Conservation (phyloP, 768 basidiomycete species). For the Saitozyma podzolica region DNA sequence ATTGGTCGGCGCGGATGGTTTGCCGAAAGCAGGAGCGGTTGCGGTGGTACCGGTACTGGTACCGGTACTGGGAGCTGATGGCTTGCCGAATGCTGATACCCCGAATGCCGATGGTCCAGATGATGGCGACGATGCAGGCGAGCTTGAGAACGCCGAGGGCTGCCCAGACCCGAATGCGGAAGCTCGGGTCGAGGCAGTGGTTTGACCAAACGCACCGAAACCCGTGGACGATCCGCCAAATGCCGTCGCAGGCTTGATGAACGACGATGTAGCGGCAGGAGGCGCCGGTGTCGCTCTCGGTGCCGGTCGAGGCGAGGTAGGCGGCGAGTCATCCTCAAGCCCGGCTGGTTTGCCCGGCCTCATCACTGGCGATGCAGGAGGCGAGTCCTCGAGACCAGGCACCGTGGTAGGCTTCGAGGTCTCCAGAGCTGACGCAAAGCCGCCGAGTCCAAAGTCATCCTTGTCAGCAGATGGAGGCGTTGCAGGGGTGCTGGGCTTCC, state of each 20-base stretch:
- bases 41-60: constrained; percentile 3
- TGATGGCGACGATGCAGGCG: constrained; percentile 4
- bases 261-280: constrained; percentile 13
- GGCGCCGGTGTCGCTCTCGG: constrained; percentile 23
- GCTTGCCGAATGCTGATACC: constrained; percentile 25
- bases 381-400: constrained; percentile 38
- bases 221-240: constrained; percentile 26
- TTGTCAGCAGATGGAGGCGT: not conserved
- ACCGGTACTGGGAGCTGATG: constrained; percentile 16
- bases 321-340: constrained; percentile 37
- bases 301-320: constrained; percentile 22
- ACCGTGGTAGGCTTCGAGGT: constrained; percentile 18
- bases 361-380: constrained; percentile 30
- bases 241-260: constrained; percentile 45
- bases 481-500: not conserved
- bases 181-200: constrained; percentile 2
- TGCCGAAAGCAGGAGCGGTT: constrained; percentile 15
- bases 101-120: constrained; percentile 6
- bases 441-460: constrained; percentile 40
- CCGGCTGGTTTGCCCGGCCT: constrained; percentile 16
- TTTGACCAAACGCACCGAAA: constrained; percentile 31
- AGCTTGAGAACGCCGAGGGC: not conserved
- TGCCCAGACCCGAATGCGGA: constrained; percentile 7
- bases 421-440: constrained; percentile 39
- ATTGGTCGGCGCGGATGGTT: constrained; percentile 42